A percentile compares a stretch with the other conserved stretches of the same genome.
These are phyloP conservation scores for Daldinia loculata DNA, from an alignment of 495 filamentous ascomycete genomes.

Conservation along the genomic window DNA sequence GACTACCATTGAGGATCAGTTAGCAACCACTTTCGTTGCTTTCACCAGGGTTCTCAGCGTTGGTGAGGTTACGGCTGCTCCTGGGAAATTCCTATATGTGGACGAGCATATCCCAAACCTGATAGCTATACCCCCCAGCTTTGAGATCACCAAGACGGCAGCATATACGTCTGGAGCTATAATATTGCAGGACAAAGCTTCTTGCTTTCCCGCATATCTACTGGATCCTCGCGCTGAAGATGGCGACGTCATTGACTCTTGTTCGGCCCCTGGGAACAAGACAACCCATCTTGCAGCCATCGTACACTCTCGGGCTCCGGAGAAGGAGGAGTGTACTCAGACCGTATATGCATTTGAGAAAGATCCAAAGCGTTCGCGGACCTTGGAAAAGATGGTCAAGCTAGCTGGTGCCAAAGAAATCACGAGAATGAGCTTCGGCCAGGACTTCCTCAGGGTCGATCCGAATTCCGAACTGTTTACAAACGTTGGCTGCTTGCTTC, in stretches of 20 bases:
- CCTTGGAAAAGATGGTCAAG: slow-evolving; percentile 82
- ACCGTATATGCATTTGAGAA: slow-evolving; percentile 76
- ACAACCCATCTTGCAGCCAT: slow-evolving; percentile 92
- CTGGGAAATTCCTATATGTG: slow-evolving; percentile 57
- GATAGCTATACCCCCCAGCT: slow-evolving; percentile 73
- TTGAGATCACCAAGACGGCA: slow-evolving; percentile 71
- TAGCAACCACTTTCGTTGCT: slow-evolving; percentile 70
- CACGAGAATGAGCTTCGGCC: slow-evolving; percentile 71
- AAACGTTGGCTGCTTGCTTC: slow-evolving; percentile 74
- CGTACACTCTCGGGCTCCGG: slow-evolving; percentile 49
- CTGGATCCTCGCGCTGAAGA: slow-evolving; percentile 67
- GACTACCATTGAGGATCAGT: slow-evolving; percentile 71
- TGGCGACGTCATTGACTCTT: slow-evolving; percentile 86
- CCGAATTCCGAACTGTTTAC: slow-evolving; percentile 61
- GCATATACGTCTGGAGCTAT: slow-evolving; percentile 80
- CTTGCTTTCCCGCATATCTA: slow-evolving; percentile 91
- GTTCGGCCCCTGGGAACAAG: slow-evolving; percentile 95
- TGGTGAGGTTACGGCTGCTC: slow-evolving; percentile 47
- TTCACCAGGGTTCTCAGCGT: slow-evolving; percentile 63
- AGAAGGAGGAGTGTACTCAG: slow-evolving; percentile 41
- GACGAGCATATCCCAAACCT: slow-evolving; percentile 85
- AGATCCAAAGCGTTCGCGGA: slow-evolving; percentile 70
- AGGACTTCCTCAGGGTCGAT: slow-evolving; percentile 82
- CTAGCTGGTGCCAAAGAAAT: slow-evolving; percentile 71
- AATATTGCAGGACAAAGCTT: slow-evolving; percentile 95